Base-by-base conservation (phyloP, 352 stramenopile genomes). In the Paralagenidium karlingii region DNA sequence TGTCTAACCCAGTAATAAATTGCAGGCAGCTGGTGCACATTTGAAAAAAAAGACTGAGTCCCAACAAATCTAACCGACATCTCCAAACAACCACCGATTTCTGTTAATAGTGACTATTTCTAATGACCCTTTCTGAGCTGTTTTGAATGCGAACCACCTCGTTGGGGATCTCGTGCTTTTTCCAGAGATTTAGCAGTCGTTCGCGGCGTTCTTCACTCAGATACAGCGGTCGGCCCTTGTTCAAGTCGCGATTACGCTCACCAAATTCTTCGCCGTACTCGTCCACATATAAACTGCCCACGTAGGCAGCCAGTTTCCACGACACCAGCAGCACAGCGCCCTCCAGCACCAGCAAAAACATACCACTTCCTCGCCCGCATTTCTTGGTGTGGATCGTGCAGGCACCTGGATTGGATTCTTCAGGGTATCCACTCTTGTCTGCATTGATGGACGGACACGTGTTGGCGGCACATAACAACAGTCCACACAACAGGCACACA, bases 71-170 rank as follows among this genome's bases (percentile, higher is more conserved):
- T n/a, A n/a, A n/a, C n/a, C n/a, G n/a, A n/a, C n/a, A n/a, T n/a
- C n/a, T n/a, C n/a, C n/a, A n/a, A n/a, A n/a, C n/a, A n/a, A n/a
- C n/a, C n/a, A n/a, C n/a, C n/a, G n/a, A n/a, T n/a, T n/a, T n/a
- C n/a, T n/a, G n/a, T 45, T 68, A 90, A 58, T 90, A 92, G 52
- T 89, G 74, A 34, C 78, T 89, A 43, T 92, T 89, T 49, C 73
- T 70, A 29, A 92, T 87, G 31, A 92, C 71, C 15, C 76, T 73
- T 45, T 89, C 76, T n/a, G 73, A 87, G 53, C 66, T 88, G 53
- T 92, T 92, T 52, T 89, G 75, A 38, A 87, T 88, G 39, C 84
- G 81, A 26, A 92, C 78, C 22, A 92, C 75, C 49, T 89, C 78
- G 43, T 85, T 83, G 19, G 76, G 75, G 45, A 92, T 87, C 49